These are phyloP conservation scores for Pleurotus citrinopileatus DNA, from an alignment of 768 basidiomycete species.

Conservation along the genomic window DNA sequence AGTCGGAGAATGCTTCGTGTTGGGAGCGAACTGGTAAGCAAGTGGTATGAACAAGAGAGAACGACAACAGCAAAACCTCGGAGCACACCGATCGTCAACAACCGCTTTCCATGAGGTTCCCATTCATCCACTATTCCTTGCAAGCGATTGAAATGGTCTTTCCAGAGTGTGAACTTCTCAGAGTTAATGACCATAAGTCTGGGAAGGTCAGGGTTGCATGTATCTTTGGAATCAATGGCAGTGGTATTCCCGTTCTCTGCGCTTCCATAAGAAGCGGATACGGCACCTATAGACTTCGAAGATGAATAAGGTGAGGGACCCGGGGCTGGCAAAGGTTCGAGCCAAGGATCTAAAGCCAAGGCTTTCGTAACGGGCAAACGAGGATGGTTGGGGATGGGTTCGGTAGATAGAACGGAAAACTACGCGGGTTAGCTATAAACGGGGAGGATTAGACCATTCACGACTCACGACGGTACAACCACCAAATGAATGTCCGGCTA, in stretches of 20 bases:
- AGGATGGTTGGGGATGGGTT: conserved; percentile 35
- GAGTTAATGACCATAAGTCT: conserved; percentile 70
- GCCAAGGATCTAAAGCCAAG: conserved; percentile 80
- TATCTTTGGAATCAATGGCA: not conserved
- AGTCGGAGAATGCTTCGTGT: conserved; percentile 49
- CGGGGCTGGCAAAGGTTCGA: conserved; percentile 68
- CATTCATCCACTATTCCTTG: conserved; percentile 51
- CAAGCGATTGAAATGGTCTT: conserved; percentile 63
- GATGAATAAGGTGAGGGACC: conserved; percentile 39
- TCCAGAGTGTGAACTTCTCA: conserved; percentile 78
- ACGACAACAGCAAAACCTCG: conserved; percentile 4
- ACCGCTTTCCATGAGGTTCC: conserved; percentile 39
- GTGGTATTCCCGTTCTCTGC: not conserved
- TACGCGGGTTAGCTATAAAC: conserved; percentile 23
- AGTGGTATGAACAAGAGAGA: no score
- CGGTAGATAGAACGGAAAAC: conserved; percentile 55
- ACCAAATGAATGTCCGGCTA: conserved; percentile 47
- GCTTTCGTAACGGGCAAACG: conserved; percentile 54
- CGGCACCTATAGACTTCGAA: conserved; percentile 8
- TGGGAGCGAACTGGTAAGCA: conserved; percentile 42
- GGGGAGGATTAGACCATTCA: not conserved
- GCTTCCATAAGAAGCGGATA: conserved; percentile 3
- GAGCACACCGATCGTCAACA: conserved; percentile 48
- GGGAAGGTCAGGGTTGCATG: conserved; percentile 22
- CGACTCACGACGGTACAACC: conserved; percentile 42